Evolutionary conservation across 257 asterid genomes (phyloP).

Genomic region (Gardenia jasminoides): DNA sequence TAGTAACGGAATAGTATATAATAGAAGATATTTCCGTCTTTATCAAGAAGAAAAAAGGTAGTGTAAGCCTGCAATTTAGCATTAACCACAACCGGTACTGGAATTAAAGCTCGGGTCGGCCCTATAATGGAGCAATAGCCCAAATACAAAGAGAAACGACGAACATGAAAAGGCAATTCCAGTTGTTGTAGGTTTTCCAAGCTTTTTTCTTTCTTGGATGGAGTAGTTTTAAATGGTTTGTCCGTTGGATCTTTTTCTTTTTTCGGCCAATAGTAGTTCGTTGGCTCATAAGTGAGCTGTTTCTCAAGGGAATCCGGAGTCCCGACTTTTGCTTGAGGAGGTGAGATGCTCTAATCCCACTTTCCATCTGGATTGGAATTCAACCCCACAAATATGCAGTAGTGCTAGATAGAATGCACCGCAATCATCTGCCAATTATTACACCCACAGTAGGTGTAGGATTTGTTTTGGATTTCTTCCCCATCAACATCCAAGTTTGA

Average conservation of each 20-base stretch:
- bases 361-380: conserved; percentile 14
- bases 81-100: not conserved
- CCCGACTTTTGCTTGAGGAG: not conserved
- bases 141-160: not conserved
- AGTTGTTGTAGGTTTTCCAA: not conserved
- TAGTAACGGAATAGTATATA: too few relatives aligned
- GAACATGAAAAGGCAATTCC: not conserved
- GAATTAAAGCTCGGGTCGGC: too few relatives aligned
- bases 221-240: too few relatives aligned
- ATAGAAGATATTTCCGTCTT: too few relatives aligned
- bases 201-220: not conserved
- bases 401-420: too few relatives aligned
- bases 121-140: too few relatives aligned
- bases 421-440: conserved; percentile 44
- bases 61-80: too few relatives aligned
- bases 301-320: not conserved
- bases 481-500: not conserved
- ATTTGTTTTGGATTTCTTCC: conserved; percentile 1
- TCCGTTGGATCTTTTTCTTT: too few relatives aligned
- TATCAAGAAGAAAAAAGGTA: too few relatives aligned
- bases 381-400: conserved; percentile 4
- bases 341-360: not conserved
- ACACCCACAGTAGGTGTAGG: conserved; percentile 25
- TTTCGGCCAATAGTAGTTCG: not conserved
- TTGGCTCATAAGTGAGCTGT: not conserved